Evolutionary conservation across 768 basidiomycete species (phyloP), one percentile per base, ranked within the genome.

Genomic region (Tubosaeta sp.): DNA sequence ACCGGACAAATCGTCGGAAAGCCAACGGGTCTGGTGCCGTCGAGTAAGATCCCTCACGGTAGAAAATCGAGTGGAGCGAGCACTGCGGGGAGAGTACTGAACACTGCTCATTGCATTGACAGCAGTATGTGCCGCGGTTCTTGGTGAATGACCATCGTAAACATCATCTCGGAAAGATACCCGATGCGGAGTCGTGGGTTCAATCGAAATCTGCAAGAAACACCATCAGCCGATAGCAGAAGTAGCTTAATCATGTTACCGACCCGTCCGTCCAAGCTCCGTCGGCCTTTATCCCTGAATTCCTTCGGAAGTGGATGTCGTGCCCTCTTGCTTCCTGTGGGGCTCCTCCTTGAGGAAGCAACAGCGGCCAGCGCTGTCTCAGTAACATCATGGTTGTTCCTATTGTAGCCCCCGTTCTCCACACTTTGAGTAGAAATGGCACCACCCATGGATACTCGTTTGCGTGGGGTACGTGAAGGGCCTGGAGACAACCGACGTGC

Each of bases 321-420:
- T 59, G 65, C 77, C 74, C 58, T 81, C 74, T 57, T 68, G 32
- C 57, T 63, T 57, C 69, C 64, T 50, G 70, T 72, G 10, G 80
- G 79, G 57, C 80, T 82, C 50, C 75, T 71, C 53, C 83, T 71
- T 26, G 81, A 76, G 4, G 78, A 78, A 5, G 82, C 79, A 38
- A 84, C 79, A 32, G 84, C 80, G 41, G 79, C 82, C 56, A 87
- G 65, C 43, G 85, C 84, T 49, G 82, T 77, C 26, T 76, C 74
- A 2, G 78, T 76, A 31, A 85, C 71, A 59, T 80, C 74, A 16
- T 63, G 59, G 17, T 60, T 58, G 17, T 58, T 60, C 38, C 57
- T 55, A 48, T 49, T 46, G 25, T 65, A 63, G 46, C 53, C 63
- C 52, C 58, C 62, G 19, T 53, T 59, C 32, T 62, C 63, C 22